phyloP scores from a whole-genome alignment of 2,329 filamentous ascomycete genomes.

The Raffaelea arxii region DNA sequence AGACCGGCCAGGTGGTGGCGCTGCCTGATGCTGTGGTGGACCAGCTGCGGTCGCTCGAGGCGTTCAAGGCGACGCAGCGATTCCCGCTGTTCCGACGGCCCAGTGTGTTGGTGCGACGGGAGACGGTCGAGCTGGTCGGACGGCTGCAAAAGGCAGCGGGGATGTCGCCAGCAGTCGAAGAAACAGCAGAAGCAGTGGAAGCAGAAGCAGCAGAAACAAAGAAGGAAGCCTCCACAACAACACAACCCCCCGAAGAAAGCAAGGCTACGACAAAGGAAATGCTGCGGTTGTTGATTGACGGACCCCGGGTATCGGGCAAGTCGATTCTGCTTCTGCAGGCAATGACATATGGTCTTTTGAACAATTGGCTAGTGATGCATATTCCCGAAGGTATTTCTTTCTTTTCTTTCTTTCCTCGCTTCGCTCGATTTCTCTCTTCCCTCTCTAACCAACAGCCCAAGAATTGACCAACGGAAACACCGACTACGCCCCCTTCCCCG shows the following conservation, averaged over 20 bases:
- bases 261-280: conserved; percentile 45
- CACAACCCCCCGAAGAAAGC: no score
- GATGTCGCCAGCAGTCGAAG: no score
- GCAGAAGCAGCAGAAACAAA: no score
- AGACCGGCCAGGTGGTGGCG: conserved; percentile 54
- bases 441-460: conserved; percentile 46
- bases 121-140: conserved; percentile 64
- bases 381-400: conserved; percentile 68
- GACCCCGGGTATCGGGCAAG: conserved; percentile 71
- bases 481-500: conserved; percentile 63
- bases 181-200: no score
- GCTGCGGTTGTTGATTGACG: conserved; percentile 59
- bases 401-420: neutral
- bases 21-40: conserved; percentile 65
- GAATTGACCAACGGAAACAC: conserved; percentile 74
- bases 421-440: neutral
- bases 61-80: conserved; percentile 82
- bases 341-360: conserved; percentile 69
- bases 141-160: conserved; percentile 48
- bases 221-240: no score
- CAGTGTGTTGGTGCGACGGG: conserved; percentile 64
- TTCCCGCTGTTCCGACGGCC: conserved; percentile 83
- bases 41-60: conserved; percentile 71
- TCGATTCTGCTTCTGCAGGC: conserved; percentile 78
- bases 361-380: conserved; percentile 81